Base-by-base conservation (phyloP, 2,329 filamentous ascomycete genomes). In the Clonostachys chloroleuca region DNA sequence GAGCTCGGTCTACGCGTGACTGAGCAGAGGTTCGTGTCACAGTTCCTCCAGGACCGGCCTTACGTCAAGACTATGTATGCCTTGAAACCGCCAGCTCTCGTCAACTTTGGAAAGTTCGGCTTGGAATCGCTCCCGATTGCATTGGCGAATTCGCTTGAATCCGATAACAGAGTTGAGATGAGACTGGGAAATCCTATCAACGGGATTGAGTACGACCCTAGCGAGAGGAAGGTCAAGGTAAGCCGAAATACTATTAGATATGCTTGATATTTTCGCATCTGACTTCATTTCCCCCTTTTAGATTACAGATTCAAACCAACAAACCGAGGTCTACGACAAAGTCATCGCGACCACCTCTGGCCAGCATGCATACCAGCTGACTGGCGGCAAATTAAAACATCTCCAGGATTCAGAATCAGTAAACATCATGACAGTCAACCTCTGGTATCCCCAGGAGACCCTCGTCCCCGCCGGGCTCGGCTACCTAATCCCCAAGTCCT, bases 381-480 rank as follows among this genome's bases (percentile, higher is more conserved):
- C 69, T 4, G 50, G 54, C 17, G 54, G 58, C 40, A 52, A 59
- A 6, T 68, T 84, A 6, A 72, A 75, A 6, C 62, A 72, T 34
- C 73, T 87, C 12, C 60, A 63, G 16, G 61, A 77, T 40, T 78
- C 80, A 14, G 76, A 80, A 46, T 81, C 85, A 35, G 87, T 92
- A 33, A 92, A 85, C 34, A 91, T 96, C 55, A 92, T 92, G 84
- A 88, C 92, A 3, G 87, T 99, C 51, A 96, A 96, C 67, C 75
- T 99, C 43, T 96, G 86, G 77, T 99, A 86, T 64, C 72, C 77
- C 2, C 74, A 81, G 40, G 75, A 83, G 7, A 60, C 80, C 48
- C 69, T 95, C 35, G 79, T 81, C 13, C 72, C 83, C 47, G 69
- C 74, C 33, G 94, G 92, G 16, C 95, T 97, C 61, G 94, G 94